A percentile compares a stretch with the other conserved stretches of the same genome.
phyloP scores from a whole-genome alignment of 345 rosid genomes.

The Gossypium sturtianum region DNA sequence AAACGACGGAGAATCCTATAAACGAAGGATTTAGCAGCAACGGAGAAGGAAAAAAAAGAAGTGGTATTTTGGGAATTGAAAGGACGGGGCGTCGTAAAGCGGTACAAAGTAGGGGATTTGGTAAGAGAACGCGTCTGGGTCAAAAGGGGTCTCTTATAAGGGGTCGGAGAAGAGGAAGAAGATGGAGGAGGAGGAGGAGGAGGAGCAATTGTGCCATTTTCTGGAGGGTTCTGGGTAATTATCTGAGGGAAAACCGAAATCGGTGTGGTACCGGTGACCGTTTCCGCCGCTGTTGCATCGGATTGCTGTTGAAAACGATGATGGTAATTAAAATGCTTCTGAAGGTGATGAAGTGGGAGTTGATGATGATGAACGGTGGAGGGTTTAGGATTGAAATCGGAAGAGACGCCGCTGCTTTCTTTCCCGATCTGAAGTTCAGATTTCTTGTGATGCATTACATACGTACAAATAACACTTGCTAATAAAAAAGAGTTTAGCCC shows the following conservation, averaged over 20 bases:
- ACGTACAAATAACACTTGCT: neutral
- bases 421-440: constrained; percentile 98
- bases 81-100: constrained; percentile 26
- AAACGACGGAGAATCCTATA: constrained; percentile 45
- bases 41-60: constrained; percentile 29
- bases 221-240: constrained; percentile 26
- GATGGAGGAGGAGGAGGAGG: constrained; percentile 23
- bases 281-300: neutral
- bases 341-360: constrained; percentile 3
- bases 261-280: neutral
- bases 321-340: neutral
- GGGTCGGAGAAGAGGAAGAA: constrained; percentile 41
- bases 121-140: constrained; percentile 48
- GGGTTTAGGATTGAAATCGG: constrained; percentile 80
- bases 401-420: constrained; percentile 99
- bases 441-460: constrained; percentile 99
- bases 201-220: constrained; percentile 45
- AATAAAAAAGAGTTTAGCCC: no score
- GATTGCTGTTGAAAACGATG: constrained; percentile 17
- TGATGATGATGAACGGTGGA: constrained; percentile 23
- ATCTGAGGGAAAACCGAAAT: constrained; percentile 26
- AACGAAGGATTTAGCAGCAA: constrained; percentile 45
- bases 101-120: constrained; percentile 54
- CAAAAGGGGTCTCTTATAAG: constrained; percentile 59
- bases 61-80: constrained; percentile 16